These are phyloP conservation scores for Triticum dicoccoides DNA, from an alignment of 176 grass and related monocot species.

Conservation along the genomic window DNA sequence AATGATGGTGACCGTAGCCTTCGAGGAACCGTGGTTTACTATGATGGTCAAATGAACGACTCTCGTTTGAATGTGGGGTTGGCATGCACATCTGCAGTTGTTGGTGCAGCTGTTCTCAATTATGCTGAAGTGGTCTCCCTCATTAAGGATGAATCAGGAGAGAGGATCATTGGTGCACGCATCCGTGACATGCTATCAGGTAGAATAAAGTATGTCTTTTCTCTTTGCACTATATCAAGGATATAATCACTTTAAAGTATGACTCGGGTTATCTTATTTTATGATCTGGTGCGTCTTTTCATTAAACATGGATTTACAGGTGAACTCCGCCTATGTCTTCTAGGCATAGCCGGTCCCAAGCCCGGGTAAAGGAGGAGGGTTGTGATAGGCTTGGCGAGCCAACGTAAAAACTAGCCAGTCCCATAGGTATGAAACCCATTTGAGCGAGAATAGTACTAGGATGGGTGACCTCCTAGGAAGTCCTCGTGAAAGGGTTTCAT, in stretches of 20 bases:
- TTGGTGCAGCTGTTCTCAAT: conserved; percentile 87
- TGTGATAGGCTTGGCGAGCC: too few relatives aligned
- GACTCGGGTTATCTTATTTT: background rate
- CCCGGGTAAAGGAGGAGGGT: too few relatives aligned
- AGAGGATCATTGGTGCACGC: conserved; percentile 71
- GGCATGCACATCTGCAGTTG: conserved; percentile 76
- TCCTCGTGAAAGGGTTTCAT: too few relatives aligned
- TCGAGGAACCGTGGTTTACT: conserved; percentile 94
- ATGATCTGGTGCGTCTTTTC: background rate
- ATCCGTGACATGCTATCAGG: conserved; percentile 80
- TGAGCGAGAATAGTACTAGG: too few relatives aligned
- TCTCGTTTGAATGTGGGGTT: conserved; percentile 86
- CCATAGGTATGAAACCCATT: too few relatives aligned
- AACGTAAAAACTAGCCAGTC: too few relatives aligned
- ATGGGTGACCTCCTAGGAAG: too few relatives aligned
- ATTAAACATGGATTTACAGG: background rate
- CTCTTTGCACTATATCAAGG: background rate
- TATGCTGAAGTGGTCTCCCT: conserved; percentile 92
- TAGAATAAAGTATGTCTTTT: conserved; percentile 62
- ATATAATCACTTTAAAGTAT: conserved; percentile 20
- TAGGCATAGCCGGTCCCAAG: too few relatives aligned
- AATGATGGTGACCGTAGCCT: conserved; percentile 63
- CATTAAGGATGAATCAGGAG: conserved; percentile 74
- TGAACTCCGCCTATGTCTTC: too few relatives aligned
- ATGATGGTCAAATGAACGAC: conserved; percentile 98